Base-by-base conservation (phyloP, 2,329 filamentous ascomycete genomes). In the Fusarium siculi region DNA sequence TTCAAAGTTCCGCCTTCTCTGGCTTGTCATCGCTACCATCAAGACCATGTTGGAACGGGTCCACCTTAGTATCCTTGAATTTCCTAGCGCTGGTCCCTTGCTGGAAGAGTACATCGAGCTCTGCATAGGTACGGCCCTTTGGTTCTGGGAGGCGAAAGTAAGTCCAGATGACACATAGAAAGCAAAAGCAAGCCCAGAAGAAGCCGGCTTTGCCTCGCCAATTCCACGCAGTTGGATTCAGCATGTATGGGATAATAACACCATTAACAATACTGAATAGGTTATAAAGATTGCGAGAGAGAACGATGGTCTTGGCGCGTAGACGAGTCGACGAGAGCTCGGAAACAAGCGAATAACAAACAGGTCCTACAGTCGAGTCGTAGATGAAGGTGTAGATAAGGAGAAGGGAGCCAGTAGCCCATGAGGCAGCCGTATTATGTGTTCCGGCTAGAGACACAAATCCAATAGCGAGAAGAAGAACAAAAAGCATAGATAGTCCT, bases 311-410 rank as follows among this genome's bases (percentile, higher is more conserved):
- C 61, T 80, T 80, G 50, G 77, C 73, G 5, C 81, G 77, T n/a
- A 83, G 75, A 18, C 80, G 78, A 11, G 79, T 80, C 6, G 81
- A 77, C 8, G 78, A 75, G 12, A 81, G 77, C 74, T 83, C 81
- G 40, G 81, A 77, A 5, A 79, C 76, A 58, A 83, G 87, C 0
- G 93, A 95, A 83, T 96, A 97, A 83, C 92, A 94, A n/a, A 97
- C 93, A 57, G 63, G 81, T 4, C 81, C 81, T 15, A 82, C 77
- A 12, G 80, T 81, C 39, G 74, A 70, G 60, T 81, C 74, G 60
- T 81, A 82, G 34, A 82, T 78, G 49, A 85, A 81, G 19, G 81
- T 83, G 77, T 84, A 85, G 57, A 83, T 78, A 37, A 81, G 72
- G 12, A 80, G 77, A 70, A 89, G 77, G 7, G 82, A 80, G 16